phyloP scores from a whole-genome alignment of 495 filamentous ascomycete genomes.

The Articulospora tetracladia region DNA sequence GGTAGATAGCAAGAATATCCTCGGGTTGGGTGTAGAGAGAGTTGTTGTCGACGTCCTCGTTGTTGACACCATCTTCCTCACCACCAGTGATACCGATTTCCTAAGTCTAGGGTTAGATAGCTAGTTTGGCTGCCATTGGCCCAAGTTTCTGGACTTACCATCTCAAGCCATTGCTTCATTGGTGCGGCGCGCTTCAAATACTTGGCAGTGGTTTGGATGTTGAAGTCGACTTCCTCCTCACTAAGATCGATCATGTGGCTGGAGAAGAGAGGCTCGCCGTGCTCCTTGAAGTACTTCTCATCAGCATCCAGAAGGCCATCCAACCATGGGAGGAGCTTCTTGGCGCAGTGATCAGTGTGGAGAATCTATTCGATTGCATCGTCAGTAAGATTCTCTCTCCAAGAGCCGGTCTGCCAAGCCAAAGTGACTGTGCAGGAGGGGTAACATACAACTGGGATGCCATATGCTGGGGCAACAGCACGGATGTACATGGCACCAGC shows the following conservation, averaged over 20 bases:
- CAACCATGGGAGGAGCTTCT: constrained; percentile 92
- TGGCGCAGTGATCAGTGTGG: constrained; percentile 91
- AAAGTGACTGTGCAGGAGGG: no score
- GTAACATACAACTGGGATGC: constrained; percentile 65
- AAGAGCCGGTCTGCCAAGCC: no score
- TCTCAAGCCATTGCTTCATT: constrained; percentile 99
- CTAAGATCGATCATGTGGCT: constrained; percentile 97
- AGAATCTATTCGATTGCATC: constrained; percentile 44
- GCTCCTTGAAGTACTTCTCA: constrained; percentile 87
- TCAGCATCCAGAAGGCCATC: constrained; percentile 93
- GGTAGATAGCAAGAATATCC: constrained; percentile 87
- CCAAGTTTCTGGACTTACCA: constrained; percentile 53
- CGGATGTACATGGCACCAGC: constrained; percentile 94
- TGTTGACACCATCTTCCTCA: constrained; percentile 93
- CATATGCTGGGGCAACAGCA: constrained; percentile 79
- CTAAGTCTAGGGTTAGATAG: constrained; percentile 29
- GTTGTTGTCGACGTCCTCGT: constrained; percentile 87
- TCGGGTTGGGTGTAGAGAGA: constrained; percentile 96
- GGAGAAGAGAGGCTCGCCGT: constrained; percentile 90
- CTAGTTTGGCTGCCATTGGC: background rate
- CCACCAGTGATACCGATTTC: constrained; percentile 94
- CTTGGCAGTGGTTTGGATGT: constrained; percentile 84
- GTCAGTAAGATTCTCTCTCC: background rate
- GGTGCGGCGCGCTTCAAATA: constrained; percentile 89
- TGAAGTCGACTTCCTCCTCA: constrained; percentile 83